Conservation (phyloP, 768 basidiomycete species). For the Boletus vinaceobasis region DNA sequence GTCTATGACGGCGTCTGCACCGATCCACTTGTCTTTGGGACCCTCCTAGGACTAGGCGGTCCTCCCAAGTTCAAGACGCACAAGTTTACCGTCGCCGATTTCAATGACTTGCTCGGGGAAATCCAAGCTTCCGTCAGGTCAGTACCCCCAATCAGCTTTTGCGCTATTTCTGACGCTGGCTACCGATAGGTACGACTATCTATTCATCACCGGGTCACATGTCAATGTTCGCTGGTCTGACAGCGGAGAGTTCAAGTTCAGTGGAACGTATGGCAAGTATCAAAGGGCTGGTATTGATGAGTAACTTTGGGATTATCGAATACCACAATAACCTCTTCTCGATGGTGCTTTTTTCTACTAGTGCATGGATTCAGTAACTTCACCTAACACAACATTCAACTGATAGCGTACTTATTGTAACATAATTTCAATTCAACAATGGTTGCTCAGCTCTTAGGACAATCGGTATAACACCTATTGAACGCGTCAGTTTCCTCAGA, state of each 20-base stretch:
- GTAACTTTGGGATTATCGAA: neutral
- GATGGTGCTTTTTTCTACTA: neutral
- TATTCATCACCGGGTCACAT: conserved; percentile 39
- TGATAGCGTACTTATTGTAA: neutral
- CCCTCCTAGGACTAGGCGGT: conserved; percentile 38
- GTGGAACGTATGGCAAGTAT: conserved; percentile 42
- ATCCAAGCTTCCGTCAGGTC: conserved; percentile 39
- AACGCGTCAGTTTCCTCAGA: neutral
- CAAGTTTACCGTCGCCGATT: conserved; percentile 39
- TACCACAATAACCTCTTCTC: neutral
- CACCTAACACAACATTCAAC: neutral
- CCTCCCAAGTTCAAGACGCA: conserved; percentile 50
- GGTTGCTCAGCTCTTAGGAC: conserved; percentile 19
- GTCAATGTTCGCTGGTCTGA: conserved; percentile 46
- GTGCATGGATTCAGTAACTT: neutral
- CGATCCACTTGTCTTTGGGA: conserved; percentile 47
- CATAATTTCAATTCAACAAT: conserved; percentile 4
- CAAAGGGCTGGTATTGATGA: neutral
- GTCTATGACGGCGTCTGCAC: conserved; percentile 51
- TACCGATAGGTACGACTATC: conserved; percentile 34
- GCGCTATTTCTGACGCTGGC: neutral
- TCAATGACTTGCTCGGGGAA: conserved; percentile 32
- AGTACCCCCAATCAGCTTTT: neutral
- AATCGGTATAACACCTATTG: conserved; percentile 26
- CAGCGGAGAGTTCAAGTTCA: conserved; percentile 56